Evolutionary conservation across 225 moss, liverwort and hornwort species (phyloP).

Genomic region (Asterella californica): DNA sequence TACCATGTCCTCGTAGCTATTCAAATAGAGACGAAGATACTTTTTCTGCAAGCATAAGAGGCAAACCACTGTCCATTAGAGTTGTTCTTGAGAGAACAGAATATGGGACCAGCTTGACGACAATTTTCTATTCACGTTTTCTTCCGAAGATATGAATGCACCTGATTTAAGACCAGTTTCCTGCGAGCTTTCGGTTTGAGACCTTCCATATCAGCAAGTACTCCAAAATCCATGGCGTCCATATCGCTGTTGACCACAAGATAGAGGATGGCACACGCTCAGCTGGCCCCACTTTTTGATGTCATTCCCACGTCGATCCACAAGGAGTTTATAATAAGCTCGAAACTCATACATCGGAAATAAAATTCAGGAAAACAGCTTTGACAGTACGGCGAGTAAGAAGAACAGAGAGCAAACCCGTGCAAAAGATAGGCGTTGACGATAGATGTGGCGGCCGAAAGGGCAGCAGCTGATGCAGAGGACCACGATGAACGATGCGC

Average conservation of each 20-base stretch:
- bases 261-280: neutral
- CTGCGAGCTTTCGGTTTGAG: conserved; percentile 61
- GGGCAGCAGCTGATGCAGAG: conserved; percentile 52
- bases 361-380: neutral
- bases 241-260: conserved; percentile 51
- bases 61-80: neutral
- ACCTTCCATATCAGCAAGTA: conserved; percentile 62
- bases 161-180: conserved; percentile 74
- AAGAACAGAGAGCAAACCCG: conserved; percentile 32
- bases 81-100: neutral
- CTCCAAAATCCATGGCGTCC: conserved; percentile 64
- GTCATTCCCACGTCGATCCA: neutral
- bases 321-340: neutral
- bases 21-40: conserved; percentile 45
- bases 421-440: conserved; percentile 65
- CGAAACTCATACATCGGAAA: neutral
- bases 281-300: neutral
- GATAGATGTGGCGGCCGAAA: conserved; percentile 61
- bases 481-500: conserved; percentile 72
- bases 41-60: conserved; percentile 40
- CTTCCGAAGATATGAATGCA: neutral
- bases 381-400: neutral
- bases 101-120: neutral
- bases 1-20: conserved; percentile 61
- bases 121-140: neutral